phyloP scores from a whole-genome alignment of 2,329 filamentous ascomycete genomes.

The Claviceps purpurea region DNA sequence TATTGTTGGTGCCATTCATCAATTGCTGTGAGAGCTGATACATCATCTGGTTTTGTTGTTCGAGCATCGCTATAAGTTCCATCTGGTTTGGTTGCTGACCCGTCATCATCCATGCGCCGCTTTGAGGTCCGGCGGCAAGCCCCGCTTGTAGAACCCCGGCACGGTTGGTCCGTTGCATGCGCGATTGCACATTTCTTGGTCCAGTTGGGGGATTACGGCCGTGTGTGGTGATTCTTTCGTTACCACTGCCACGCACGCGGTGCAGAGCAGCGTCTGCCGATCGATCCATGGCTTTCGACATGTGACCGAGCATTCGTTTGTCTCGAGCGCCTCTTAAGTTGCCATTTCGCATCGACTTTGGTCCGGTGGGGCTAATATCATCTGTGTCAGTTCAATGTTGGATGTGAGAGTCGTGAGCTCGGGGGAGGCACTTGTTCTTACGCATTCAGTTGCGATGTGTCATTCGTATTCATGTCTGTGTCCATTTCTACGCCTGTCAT shows the following conservation, averaged over 20 bases:
- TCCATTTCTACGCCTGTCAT: slow-evolving; percentile 39
- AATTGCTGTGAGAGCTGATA: slow-evolving; percentile 54
- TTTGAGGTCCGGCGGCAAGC: slow-evolving; percentile 24
- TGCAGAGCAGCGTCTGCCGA: slow-evolving; percentile 63
- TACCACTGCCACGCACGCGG: slow-evolving; percentile 60
- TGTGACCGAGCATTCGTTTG: slow-evolving; percentile 74
- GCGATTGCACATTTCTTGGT: slow-evolving; percentile 43
- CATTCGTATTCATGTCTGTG: slow-evolving; percentile 56
- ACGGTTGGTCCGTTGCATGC: slow-evolving; percentile 32
- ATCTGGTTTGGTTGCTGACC: slow-evolving; percentile 35
- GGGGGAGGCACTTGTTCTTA: slow-evolving; percentile 27
- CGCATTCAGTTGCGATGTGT: slow-evolving; percentile 39
- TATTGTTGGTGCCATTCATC: slow-evolving; percentile 35
- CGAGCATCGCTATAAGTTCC: slow-evolving; percentile 60
- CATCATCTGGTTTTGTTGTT: slow-evolving; percentile 83
- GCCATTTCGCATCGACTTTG: slow-evolving; percentile 82
- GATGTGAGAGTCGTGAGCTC: neutral
- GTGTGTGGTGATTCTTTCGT: slow-evolving; percentile 72
- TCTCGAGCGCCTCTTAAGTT: slow-evolving; percentile 48
- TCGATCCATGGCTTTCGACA: slow-evolving; percentile 73
- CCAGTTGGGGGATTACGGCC: slow-evolving; percentile 58
- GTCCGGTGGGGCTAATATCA: slow-evolving; percentile 66
- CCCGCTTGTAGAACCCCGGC: slow-evolving; percentile 37
- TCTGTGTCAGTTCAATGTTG: neutral
- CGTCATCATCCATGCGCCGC: slow-evolving; percentile 34